Conservation (phyloP, 805 yeast genomes). For the Lachancea mirantina region DNA sequence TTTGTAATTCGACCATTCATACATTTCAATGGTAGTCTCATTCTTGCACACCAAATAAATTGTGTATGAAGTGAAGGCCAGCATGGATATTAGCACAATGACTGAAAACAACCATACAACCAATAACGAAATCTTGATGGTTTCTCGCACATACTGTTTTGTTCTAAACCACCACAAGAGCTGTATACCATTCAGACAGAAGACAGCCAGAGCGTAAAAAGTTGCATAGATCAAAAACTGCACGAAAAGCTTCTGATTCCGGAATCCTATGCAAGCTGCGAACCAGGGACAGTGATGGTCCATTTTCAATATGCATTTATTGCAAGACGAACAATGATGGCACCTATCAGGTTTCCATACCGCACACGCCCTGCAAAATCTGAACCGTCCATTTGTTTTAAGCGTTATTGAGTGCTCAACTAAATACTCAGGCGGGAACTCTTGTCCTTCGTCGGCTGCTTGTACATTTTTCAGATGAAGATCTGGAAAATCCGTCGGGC, state of each 20-base stretch:
- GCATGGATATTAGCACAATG: conserved; percentile 49
- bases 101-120: conserved; percentile 49
- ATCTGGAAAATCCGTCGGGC: conserved; percentile 51
- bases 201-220: conserved; percentile 39
- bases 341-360: conserved; percentile 77
- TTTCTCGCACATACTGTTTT: conserved; percentile 34
- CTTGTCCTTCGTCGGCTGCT: conserved; percentile 23
- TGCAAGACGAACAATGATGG: conserved; percentile 78
- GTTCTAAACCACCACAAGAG: conserved; percentile 43
- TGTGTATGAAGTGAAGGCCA: conserved; percentile 50
- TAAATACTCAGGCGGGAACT: conserved; percentile 39
- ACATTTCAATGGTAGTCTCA: conserved; percentile 75
- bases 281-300: conserved; percentile 98
- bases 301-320: conserved; percentile 69
- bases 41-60: conserved; percentile 55
- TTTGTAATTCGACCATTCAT: conserved; percentile 45
- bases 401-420: conserved; percentile 37
- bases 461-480: conserved; percentile 31
- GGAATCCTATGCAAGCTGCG: conserved; percentile 76
- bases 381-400: conserved; percentile 53
- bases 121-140: conserved; percentile 52
- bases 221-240: conserved; percentile 60
- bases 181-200: conserved; percentile 34
- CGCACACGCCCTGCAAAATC: conserved; percentile 64
- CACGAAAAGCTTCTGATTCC: conserved; percentile 71